These are phyloP conservation scores for Phytophthora macrochlamydospora DNA, from an alignment of 352 stramenopile species.

Conservation along the genomic window DNA sequence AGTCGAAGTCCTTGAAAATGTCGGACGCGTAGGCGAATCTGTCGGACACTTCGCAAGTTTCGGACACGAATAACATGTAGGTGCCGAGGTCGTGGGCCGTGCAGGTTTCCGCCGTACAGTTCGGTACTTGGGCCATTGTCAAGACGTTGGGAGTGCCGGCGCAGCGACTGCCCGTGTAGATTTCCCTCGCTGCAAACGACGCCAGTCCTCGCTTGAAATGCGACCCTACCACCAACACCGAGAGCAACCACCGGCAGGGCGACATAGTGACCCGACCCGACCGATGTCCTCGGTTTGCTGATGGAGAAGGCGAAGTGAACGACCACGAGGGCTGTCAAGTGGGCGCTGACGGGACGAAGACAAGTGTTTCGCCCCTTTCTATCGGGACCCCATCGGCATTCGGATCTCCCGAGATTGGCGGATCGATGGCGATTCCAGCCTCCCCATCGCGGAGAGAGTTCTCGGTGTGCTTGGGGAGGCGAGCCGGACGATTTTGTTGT, in stretches of 20 bases:
- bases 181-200: slow-evolving; percentile 20
- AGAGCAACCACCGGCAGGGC: slow-evolving; percentile 18
- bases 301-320: slow-evolving; percentile 25
- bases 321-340: neutral
- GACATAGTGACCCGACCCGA: slow-evolving; percentile 10
- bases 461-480: slow-evolving; percentile 28
- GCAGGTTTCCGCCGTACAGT: slow-evolving; percentile 22
- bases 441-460: slow-evolving; percentile 27
- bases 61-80: slow-evolving; percentile 32
- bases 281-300: slow-evolving; percentile 6
- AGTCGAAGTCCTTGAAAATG: slow-evolving; percentile 28
- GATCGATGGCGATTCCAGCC: slow-evolving; percentile 24
- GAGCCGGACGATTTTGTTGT: slow-evolving; percentile 2
- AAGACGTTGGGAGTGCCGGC: slow-evolving; percentile 34
- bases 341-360: slow-evolving; percentile 3
- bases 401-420: slow-evolving; percentile 26
- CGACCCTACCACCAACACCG: slow-evolving; percentile 8
- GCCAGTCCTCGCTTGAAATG: slow-evolving; percentile 2
- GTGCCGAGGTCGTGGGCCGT: slow-evolving; percentile 22
- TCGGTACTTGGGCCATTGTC: slow-evolving; percentile 23
- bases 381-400: neutral
- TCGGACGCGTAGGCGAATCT: slow-evolving; percentile 34
- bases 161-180: slow-evolving; percentile 40
- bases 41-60: slow-evolving; percentile 28
- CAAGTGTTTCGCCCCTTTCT: slow-evolving; percentile 9